Evolutionary conservation across 306 rosid species (phyloP).

Genomic region (Ammopiptanthus mongolicus): DNA sequence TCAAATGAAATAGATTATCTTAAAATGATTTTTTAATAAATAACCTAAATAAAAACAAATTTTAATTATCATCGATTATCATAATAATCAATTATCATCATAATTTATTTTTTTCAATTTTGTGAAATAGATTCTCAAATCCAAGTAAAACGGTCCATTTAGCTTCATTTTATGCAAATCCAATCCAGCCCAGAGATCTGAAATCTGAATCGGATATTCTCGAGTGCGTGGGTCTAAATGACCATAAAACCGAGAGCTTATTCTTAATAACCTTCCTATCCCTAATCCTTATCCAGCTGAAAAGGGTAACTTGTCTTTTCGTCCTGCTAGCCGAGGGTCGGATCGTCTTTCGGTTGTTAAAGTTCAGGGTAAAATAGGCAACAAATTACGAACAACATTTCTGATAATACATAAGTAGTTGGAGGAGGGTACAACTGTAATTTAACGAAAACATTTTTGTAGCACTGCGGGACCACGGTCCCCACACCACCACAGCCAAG

Average conservation of each 20-base stretch:
- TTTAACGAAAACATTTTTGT: neutral
- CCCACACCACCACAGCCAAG: constrained; percentile 35
- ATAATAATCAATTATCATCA: too few species aligned
- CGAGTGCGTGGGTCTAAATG: too few species aligned
- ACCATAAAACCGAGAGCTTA: neutral
- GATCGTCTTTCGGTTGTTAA: neutral
- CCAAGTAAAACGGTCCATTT: too few species aligned
- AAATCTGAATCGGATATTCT: neutral
- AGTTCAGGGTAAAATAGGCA: neutral
- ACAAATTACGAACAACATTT: neutral
- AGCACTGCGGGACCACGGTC: constrained; percentile 29
- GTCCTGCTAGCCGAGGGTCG: neutral
- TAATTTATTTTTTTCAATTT: too few species aligned
- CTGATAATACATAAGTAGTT: constrained; percentile 1
- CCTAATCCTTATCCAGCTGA: constrained; percentile 8
- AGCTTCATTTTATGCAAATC: too few species aligned
- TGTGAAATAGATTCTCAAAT: too few species aligned
- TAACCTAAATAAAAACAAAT: too few species aligned
- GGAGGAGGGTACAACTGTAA: constrained; percentile 22
- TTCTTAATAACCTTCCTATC: neutral
- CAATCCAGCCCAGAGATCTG: too few species aligned
- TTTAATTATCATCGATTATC: too few species aligned
- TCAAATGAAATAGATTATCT: too few species aligned
- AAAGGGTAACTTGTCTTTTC: constrained; percentile 9
- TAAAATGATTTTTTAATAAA: too few species aligned